Evolutionary conservation across 306 rosid genomes (phyloP).

Genomic region (Acacia crassicarpa): DNA sequence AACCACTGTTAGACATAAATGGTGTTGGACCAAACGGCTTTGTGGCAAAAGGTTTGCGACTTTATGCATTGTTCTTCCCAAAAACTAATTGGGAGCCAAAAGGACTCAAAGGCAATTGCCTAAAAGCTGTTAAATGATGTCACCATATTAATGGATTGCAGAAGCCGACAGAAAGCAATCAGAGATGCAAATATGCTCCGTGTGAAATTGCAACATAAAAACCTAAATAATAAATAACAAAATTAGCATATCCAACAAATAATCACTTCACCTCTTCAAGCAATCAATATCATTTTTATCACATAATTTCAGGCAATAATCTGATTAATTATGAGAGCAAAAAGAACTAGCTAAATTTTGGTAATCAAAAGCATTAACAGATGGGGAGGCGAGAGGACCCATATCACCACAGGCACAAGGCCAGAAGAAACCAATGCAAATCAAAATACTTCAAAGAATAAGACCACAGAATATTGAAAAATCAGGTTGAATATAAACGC

Average conservation of each 20-base stretch:
- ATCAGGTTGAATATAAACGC: not conserved
- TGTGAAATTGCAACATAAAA: not conserved
- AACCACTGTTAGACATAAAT: conserved; percentile 56
- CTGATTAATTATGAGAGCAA: not conserved
- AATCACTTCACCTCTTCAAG: not conserved
- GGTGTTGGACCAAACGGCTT: conserved; percentile 84
- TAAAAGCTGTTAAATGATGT: conserved; percentile 66
- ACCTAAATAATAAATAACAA: not conserved
- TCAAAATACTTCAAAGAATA: not conserved
- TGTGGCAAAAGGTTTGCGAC: conserved; percentile 76
- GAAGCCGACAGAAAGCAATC: not conserved
- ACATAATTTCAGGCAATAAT: not conserved
- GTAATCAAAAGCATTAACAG: not conserved
- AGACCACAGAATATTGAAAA: not conserved
- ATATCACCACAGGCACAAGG: not conserved
- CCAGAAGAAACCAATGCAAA: not conserved
- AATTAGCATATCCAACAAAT: conserved; percentile 4
- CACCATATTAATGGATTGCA: conserved; percentile 2
- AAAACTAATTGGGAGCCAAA: conserved; percentile 78
- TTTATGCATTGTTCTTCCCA: conserved; percentile 64
- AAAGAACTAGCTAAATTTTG: not conserved
- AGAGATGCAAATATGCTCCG: conserved; percentile 11
- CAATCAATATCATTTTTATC: not conserved
- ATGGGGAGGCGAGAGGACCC: not conserved
- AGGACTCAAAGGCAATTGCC: conserved; percentile 78